A percentile compares a stretch with the other conserved stretches of the same genome.
These are phyloP conservation scores for Venturia pyrina DNA, from an alignment of 2,329 filamentous ascomycete genomes.

Conservation along the genomic window DNA sequence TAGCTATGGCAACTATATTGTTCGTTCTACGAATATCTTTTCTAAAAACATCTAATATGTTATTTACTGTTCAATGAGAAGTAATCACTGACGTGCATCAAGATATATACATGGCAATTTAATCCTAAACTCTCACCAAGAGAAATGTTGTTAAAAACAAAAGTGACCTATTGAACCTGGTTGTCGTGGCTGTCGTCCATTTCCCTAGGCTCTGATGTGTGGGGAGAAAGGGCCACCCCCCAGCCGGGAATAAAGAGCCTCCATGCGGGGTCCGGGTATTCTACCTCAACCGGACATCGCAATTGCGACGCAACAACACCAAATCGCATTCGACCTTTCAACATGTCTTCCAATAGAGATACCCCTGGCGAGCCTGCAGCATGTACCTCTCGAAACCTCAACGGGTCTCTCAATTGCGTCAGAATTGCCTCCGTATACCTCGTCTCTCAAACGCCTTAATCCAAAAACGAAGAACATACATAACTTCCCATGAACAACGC, in stretches of 20 bases:
- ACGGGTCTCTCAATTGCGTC: not conserved
- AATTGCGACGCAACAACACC: too few relatives aligned
- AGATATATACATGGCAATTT: too few relatives aligned
- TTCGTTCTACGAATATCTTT: too few relatives aligned
- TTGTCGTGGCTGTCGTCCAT: not conserved
- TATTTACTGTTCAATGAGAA: too few relatives aligned
- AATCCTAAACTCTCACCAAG: too few relatives aligned
- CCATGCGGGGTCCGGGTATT: slow-evolving; percentile 1
- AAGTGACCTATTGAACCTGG: too few relatives aligned
- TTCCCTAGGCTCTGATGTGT: not conserved
- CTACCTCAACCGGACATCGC: not conserved
- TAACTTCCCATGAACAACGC: slow-evolving; percentile 5
- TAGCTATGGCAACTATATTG: too few relatives aligned
- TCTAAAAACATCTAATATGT: too few relatives aligned
- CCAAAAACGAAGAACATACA: slow-evolving; percentile 6
- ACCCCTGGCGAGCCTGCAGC: not conserved
- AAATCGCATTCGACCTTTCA: not conserved
- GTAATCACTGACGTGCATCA: too few relatives aligned
- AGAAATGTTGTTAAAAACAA: too few relatives aligned
- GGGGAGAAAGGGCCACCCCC: not conserved
- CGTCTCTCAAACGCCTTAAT: not conserved
- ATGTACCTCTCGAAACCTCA: not conserved
- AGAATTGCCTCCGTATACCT: not conserved
- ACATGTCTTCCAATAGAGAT: not conserved
- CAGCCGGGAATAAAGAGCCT: not conserved